These are phyloP conservation scores for Drosera spatulata DNA, from an alignment of 179 eudicot genomes.

Conservation along the genomic window DNA sequence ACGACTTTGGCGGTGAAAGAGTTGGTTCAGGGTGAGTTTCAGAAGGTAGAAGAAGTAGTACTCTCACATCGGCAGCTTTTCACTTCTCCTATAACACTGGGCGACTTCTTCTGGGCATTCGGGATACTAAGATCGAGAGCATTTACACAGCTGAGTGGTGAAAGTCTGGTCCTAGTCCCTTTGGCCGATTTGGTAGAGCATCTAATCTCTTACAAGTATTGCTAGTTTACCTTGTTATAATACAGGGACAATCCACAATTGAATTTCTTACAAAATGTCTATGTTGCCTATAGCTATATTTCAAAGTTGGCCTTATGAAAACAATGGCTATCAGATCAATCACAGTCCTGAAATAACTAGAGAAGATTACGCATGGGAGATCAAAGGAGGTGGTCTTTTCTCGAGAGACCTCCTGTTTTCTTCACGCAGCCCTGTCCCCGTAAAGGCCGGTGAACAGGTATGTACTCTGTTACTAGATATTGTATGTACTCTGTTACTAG, in stretches of 20 bases:
- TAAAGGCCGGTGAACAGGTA: slow-evolving; percentile 99
- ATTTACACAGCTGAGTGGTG: too few relatives aligned
- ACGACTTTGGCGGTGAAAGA: slow-evolving; percentile 85
- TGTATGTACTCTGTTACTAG: not conserved
- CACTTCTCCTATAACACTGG: slow-evolving; percentile 53
- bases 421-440: slow-evolving; percentile 50
- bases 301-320: not conserved
- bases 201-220: not conserved
- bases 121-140: slow-evolving; percentile 69
- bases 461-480: not conserved
- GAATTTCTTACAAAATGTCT: too few relatives aligned
- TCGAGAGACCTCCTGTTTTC: slow-evolving; percentile 82
- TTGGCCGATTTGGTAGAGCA: slow-evolving; percentile 77
- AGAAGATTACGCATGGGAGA: slow-evolving; percentile 74
- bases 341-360: slow-evolving; percentile 66
- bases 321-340: slow-evolving; percentile 47
- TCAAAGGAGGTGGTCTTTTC: slow-evolving; percentile 90
- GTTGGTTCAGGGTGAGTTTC: slow-evolving; percentile 70
- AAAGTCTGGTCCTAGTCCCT: slow-evolving; percentile 46
- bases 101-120: slow-evolving; percentile 95
- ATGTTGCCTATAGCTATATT: not conserved
- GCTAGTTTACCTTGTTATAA: too few relatives aligned
- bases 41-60: slow-evolving; percentile 53
- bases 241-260: too few relatives aligned
- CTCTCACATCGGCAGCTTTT: slow-evolving; percentile 60